Percentiles rank a stretch among this genome's conserved stretches.
Evolutionary conservation across 169 alveolate species (phyloP).

Genomic region (Fabrea salina): DNA sequence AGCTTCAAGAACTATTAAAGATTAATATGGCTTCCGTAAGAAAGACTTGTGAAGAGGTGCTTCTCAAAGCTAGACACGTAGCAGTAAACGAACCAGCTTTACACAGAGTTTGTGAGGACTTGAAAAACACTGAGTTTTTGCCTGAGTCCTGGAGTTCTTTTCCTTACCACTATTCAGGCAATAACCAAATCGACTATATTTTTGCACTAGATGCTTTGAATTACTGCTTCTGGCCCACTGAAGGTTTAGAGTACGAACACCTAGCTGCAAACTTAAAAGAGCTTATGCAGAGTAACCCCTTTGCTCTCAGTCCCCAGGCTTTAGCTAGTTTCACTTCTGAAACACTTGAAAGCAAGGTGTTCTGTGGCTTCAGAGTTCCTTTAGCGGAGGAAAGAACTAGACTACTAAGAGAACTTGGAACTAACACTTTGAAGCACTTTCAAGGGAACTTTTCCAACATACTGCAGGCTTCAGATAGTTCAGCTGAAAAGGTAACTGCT

Average conservation of each 20-base stretch:
- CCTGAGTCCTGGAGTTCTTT: conserved; percentile 50
- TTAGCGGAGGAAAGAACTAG: conserved; percentile 73
- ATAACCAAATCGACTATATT: conserved; percentile 59
- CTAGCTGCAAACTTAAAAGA: conserved; percentile 64
- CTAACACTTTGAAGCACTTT: conserved; percentile 45
- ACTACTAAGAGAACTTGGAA: conserved; percentile 70
- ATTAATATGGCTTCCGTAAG: conserved; percentile 42
- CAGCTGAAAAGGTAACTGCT: conserved; percentile 42
- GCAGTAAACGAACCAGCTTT: no score
- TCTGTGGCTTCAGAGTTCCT: conserved; percentile 57
- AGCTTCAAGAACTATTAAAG: no score
- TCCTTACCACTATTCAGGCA: conserved; percentile 37
- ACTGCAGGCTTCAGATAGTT: conserved; percentile 46
- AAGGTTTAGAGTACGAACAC: conserved; percentile 73
- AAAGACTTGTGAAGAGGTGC: conserved; percentile 48
- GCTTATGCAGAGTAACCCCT: conserved; percentile 45
- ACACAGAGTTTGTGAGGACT: conserved; percentile 42
- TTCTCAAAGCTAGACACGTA: conserved; percentile 44
- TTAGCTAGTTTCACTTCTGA: conserved; percentile 50
- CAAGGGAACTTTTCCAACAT: conserved; percentile 59
- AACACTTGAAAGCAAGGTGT: conserved; percentile 50
- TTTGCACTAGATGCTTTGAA: conserved; percentile 82
- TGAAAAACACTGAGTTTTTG: conserved; percentile 48
- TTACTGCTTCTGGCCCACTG: conserved; percentile 88
- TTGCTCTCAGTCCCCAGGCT: conserved; percentile 53